Percentiles rank a stretch among this genome's conserved stretches.
These are phyloP conservation scores for Euphorbia peplus DNA, from an alignment of 345 rosid species.

Conservation along the genomic window DNA sequence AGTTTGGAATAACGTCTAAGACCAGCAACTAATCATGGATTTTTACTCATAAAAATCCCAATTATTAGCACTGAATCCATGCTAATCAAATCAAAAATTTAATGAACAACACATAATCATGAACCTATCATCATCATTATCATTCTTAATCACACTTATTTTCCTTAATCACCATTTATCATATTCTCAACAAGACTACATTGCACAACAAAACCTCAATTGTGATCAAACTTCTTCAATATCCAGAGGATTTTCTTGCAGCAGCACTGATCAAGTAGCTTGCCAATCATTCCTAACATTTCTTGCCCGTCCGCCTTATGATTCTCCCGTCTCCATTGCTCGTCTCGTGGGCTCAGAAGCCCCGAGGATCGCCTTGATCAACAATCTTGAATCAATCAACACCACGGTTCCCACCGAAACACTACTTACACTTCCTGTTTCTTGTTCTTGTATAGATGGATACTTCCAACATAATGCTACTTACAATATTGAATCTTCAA, in stretches of 20 bases:
- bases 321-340: constrained; percentile 23
- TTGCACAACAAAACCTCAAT: neutral
- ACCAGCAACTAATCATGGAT: no score
- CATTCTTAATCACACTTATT: neutral
- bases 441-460: constrained; percentile 31
- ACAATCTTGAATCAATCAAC: constrained; percentile 6
- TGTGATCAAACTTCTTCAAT: neutral
- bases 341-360: constrained; percentile 31
- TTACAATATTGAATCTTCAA: neutral
- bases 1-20: no score
- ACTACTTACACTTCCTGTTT: constrained; percentile 27
- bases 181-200: constrained; percentile 9
- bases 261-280: constrained; percentile 13
- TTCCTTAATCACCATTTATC: neutral
- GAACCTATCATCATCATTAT: neutral
- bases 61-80: neutral
- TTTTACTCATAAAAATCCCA: no score
- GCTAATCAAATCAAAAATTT: neutral
- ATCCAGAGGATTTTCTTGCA: constrained; percentile 31
- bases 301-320: constrained; percentile 6
- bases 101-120: neutral
- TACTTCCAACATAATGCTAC: constrained; percentile 19
- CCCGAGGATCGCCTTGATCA: constrained; percentile 17
- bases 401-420: neutral
- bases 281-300: constrained; percentile 35